Evolutionary conservation across 768 basidiomycete species (phyloP), one percentile per base, ranked within the genome.

Genomic region (Leccinellum rugosiceps): DNA sequence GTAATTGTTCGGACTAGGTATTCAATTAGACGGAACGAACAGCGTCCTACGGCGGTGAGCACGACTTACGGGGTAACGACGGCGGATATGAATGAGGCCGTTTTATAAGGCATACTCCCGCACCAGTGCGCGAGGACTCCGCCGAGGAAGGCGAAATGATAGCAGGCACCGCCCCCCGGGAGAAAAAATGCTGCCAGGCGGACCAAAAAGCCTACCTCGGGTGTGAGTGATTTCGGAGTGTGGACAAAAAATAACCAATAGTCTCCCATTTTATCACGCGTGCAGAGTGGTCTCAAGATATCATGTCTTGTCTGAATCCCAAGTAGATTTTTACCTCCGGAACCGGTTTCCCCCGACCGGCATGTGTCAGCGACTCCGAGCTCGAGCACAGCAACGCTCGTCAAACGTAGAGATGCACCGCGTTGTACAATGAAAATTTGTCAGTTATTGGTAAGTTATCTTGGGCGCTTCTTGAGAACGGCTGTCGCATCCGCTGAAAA

Each of bases 101-200:
- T 25, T 56, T 55, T 61, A 55, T 57, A 38, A 41, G 43, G 14
- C 10, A 13, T 32, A 19, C 14, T 14, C 28, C 45, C 50, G 58
- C 58, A 64, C 65, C 15, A 56, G 60, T 57, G 64, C 53, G 61
- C 52, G 52, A 34, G n/a, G n/a, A n/a, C n/a, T n/a, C n/a, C n/a
- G n/a, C n/a, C n/a, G n/a, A n/a, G 6, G 44, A 68, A 35, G 53
- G 32, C 51, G 61, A 59, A 52, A 50, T 57, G 46, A 57, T 58
- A 50, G 41, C 46, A n/a, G 38, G 52, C 58, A 52, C 57, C 21
- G 50, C 47, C 59, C 38, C n/a, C 38, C 48, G 34, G 30, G 30
- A 31, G 35, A 14, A 50, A 52, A 58, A 26, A 41, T 25, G 35
- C 19, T 51, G 23, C 31, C 23, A 32, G 45, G 30, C 35, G 31